Percentiles rank a stretch among this genome's conserved stretches.
Conservation (phyloP, 208 protist genomes). For the Acanthamoeba royreba region DNA sequence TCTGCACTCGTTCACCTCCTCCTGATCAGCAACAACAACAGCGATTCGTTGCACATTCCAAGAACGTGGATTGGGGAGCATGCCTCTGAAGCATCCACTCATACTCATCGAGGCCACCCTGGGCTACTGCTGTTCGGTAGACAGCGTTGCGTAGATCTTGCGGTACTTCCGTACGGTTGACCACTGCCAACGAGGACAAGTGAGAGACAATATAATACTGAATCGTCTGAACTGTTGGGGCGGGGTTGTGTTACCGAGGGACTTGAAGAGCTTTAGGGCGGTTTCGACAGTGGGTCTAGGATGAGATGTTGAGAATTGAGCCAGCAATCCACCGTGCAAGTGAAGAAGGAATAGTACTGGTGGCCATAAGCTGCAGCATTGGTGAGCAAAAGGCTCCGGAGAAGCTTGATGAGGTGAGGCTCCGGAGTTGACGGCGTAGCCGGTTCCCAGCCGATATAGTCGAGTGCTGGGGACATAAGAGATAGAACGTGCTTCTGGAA, state of each 20-base stretch:
- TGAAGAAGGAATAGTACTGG: background rate
- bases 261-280: too few species aligned
- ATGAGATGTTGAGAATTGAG: too few species aligned
- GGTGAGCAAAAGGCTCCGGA: background rate
- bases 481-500: background rate
- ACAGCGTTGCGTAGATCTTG: background rate
- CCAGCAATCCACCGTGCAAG: background rate
- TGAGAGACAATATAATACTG: too few species aligned
- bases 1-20: too few species aligned
- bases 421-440: background rate
- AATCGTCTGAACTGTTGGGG: too few species aligned
- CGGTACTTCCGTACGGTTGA: background rate
- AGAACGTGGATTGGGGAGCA: too few species aligned
- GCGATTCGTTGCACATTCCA: too few species aligned
- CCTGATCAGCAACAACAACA: too few species aligned
- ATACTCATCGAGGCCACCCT: background rate
- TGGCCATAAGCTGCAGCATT: background rate
- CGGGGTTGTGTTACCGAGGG: too few species aligned
- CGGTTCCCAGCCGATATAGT: background rate
- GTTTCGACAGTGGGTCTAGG: too few species aligned
- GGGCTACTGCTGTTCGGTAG: background rate
- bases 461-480: background rate
- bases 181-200: too few species aligned
- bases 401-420: background rate
- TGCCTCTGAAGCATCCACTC: conserved; percentile 14